Percentiles rank a stretch among this genome's conserved stretches.
Conservation (phyloP, 805 yeast genomes). For the Cyberlindnera subsufficiens region DNA sequence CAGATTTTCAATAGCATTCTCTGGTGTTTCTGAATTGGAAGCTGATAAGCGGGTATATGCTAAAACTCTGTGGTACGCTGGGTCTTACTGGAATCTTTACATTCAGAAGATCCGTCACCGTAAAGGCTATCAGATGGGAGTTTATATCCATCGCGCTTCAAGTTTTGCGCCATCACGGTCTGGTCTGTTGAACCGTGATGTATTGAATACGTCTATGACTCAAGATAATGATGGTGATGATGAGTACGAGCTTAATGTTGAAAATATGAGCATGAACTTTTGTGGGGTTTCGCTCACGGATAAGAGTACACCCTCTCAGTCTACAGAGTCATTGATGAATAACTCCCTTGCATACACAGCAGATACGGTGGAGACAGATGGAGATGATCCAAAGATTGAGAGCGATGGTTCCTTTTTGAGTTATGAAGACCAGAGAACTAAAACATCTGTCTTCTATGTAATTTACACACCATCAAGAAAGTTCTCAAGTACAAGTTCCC, state of each 20-base stretch:
- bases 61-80: conserved; percentile 53
- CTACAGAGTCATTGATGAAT: background rate
- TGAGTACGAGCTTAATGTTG: conserved; percentile 1
- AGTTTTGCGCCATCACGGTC: conserved; percentile 31
- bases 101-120: conserved; percentile 41
- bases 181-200: conserved; percentile 35
- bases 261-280: background rate
- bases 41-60: conserved; percentile 45
- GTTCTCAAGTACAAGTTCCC: conserved; percentile 29
- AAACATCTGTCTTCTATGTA: conserved; percentile 44
- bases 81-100: conserved; percentile 53
- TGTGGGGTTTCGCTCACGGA: background rate
- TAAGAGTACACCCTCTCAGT: background rate
- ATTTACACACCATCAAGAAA: conserved; percentile 49
- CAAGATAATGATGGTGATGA: conserved; percentile 10
- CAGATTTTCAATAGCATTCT: conserved; percentile 47
- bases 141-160: conserved; percentile 47
- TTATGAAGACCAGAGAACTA: conserved; percentile 42
- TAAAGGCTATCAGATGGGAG: conserved; percentile 46
- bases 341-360: too few relatives aligned
- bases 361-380: conserved; percentile 2
- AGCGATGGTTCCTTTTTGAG: conserved; percentile 27
- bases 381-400: conserved; percentile 1
- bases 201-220: conserved; percentile 15
- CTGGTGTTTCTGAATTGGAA: conserved; percentile 37